Base-by-base conservation (phyloP, 257 asterid species). In the Ehretia macrophylla region DNA sequence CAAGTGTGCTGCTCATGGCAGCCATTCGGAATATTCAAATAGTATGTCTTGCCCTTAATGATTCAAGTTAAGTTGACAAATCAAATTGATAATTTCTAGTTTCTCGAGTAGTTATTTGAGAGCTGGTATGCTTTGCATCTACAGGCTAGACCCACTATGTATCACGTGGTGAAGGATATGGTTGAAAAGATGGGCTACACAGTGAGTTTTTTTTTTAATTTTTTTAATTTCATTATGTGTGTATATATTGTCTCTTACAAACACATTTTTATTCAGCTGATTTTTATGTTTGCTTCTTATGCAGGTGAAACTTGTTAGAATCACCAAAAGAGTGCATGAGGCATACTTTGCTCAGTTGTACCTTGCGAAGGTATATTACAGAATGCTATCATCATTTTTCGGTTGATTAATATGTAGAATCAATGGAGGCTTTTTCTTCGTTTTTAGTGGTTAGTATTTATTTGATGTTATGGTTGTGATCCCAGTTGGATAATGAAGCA, bases 91-190 rank as follows among this genome's bases (percentile, higher is more conserved):
- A 55, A 38, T 21, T 44, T 55, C n/a, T 22, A 11, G 8, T 42
- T 52, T 52, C 14, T 22, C 17, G 0, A 16, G 16, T 57, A 48
- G 16, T 45, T 14, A 17, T 37, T n/a, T n/a, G n/a, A n/a, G n/a
- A n/a, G n/a, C n/a, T n/a, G n/a, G n/a, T n/a, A n/a, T n/a, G n/a
- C n/a, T n/a, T n/a, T 59, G 45, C 37, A 4, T 14, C 67, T 64
- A n/a, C 85, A 87, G 96, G 87, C 88, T 65, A 79, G 91, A 62
- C 96, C 91, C 16, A 85, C 96, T 56, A 72, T 87, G 81, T 87
- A 87, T 69, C 85, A 82, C 56, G 88, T 82, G 23, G 80, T 85
- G 81, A 80, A 78, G 70, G 84, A 87, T 56, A 85, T 87, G 94
- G 59, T 84, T 16, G 94, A 87, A 65, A 77, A 79, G 83, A 87